phyloP scores from a whole-genome alignment of 176 grass and related monocot species.

The Aegilops tauschii region DNA sequence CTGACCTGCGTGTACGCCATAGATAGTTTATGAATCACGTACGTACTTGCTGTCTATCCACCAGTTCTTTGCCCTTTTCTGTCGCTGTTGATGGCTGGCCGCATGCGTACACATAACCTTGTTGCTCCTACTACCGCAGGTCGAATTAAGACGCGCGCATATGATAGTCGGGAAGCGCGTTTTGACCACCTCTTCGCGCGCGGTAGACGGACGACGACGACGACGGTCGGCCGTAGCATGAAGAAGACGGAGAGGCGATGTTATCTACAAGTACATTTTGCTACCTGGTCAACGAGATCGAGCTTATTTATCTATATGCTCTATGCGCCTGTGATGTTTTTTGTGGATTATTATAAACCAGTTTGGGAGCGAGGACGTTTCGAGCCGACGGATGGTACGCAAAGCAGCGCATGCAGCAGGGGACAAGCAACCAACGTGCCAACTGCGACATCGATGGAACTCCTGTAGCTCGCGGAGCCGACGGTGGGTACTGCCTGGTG shows the following conservation, averaged over 20 bases:
- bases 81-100: not conserved
- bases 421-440: not conserved
- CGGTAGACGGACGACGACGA: not conserved
- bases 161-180: not conserved
- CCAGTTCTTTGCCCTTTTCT: not conserved
- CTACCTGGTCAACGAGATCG: not conserved
- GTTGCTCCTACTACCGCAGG: not conserved
- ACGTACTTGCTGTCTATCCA: not conserved
- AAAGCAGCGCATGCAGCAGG: not conserved
- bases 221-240: not conserved
- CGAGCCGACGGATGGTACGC: not conserved
- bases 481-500: not conserved
- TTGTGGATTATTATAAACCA: not conserved
- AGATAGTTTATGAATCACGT: not conserved
- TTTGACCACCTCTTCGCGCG: not conserved
- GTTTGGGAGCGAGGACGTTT: not conserved
- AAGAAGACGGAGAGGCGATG: not conserved
- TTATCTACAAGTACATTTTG: not conserved
- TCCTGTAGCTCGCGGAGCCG: not conserved
- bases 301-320: not conserved
- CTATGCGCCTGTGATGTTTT: not conserved
- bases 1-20: slow-evolving; percentile 12
- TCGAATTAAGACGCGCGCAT: not conserved
- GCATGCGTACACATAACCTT: slow-evolving; percentile 11
- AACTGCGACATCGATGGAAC: not conserved